Base-by-base conservation (phyloP, 768 basidiomycete species). In the Phaffia tasmanica region DNA sequence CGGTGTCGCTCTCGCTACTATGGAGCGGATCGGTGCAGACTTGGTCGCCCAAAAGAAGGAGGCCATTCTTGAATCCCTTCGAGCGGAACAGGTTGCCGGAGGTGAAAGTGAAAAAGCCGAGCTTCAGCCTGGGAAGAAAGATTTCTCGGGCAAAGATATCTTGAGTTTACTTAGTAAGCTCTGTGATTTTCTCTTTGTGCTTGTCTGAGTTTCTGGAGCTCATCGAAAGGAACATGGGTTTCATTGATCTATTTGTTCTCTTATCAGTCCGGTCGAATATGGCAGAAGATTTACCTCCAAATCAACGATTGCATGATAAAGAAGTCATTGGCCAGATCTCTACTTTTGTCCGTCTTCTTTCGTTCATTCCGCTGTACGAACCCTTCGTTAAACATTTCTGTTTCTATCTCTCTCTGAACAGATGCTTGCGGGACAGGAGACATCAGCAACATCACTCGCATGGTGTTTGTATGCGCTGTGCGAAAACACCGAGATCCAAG, bases 271-370 rank as follows among this genome's bases (percentile, higher is more conserved):
- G 86, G 76, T 87, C 89, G 2, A 94, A 93, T 74, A 72, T 83
- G 67, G 83, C 88, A 1, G 81, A 77, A 16, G 74, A 79, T 46
- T 74, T 78, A 14, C 74, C 79, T 14, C 75, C 77, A 0, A 79
- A 79, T 0, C 87, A 90, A 42, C 78, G 86, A 69, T 82, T 94
- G 70, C 86, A 89, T 0, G 92, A 95, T 72, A 84, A 86, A 35
- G 92, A 94, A 72, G 85, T 93, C 60, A 79, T 91, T 15, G 80
- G 88, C 72, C 90, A 85, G 67, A 85, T 93, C 75, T 89, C 87
- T 71, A 91, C 89, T 0, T 87, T 93, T 75, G 84, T 91, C 81
- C 89, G 91, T 74, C 8, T 57, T 48, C 21, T 46, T 23, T 25
- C 23, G 42, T 70, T 72, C 19, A 63, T 72, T 21, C 70, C 71